Evolutionary conservation across 106 monocot species (phyloP).

Genomic region (Dendrobium catenatum): DNA sequence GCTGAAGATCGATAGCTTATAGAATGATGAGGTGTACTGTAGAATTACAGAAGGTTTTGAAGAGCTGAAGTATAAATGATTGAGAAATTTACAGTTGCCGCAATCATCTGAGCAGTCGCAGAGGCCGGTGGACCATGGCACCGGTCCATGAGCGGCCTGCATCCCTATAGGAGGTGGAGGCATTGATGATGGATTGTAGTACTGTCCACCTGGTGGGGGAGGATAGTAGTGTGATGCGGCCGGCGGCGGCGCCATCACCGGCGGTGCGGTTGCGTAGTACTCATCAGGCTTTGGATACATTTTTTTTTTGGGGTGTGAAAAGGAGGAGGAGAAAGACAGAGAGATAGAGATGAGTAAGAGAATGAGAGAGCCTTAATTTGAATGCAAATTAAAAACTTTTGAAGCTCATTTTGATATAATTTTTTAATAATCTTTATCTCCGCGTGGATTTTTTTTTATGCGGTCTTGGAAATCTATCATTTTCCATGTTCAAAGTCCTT

Average conservation of each 20-base stretch:
- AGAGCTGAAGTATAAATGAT: not conserved
- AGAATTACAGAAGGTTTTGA: not conserved
- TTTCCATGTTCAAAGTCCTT: not conserved
- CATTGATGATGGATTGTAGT: not conserved
- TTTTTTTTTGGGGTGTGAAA: not conserved
- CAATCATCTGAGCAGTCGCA: conserved; percentile 33
- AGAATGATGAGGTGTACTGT: not conserved
- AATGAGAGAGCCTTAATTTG: not conserved
- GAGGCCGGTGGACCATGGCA: conserved; percentile 33
- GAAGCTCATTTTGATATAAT: no score
- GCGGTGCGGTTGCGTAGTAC: conserved; percentile 3
- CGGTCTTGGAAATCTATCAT: not conserved
- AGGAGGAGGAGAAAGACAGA: not conserved
- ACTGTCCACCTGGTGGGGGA: not conserved
- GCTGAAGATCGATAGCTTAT: no score
- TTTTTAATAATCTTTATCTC: not conserved
- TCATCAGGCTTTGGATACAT: not conserved
- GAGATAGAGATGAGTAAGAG: not conserved
- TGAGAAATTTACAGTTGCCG: conserved; percentile 18
- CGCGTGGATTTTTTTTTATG: not conserved
- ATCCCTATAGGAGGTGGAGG: not conserved
- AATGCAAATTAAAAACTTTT: no score
- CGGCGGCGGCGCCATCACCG: conserved; percentile 3
- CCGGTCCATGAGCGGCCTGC: not conserved
- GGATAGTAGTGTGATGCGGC: not conserved